Evolutionary conservation across 768 basidiomycete genomes (phyloP).

Genomic region (Trametes gibbosa): DNA sequence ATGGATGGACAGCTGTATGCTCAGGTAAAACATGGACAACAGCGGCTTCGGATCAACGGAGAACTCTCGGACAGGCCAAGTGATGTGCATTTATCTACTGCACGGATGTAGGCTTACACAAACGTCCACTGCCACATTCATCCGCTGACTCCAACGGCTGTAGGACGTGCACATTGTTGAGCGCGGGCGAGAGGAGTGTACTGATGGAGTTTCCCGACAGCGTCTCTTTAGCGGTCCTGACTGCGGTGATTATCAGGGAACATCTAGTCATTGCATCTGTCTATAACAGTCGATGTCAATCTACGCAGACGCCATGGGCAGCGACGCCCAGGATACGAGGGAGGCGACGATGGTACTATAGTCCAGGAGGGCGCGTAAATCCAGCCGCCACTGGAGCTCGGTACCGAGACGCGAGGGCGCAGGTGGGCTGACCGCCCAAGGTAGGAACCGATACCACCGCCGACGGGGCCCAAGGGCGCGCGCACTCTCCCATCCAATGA

Average conservation of each 20-base stretch:
- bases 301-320: neutral
- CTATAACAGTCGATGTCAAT: neutral
- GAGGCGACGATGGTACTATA: neutral
- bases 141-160: neutral
- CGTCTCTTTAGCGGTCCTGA: neutral
- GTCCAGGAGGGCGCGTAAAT: neutral
- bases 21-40: neutral
- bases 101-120: neutral
- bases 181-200: neutral
- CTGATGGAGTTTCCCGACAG: neutral
- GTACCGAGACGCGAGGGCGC: conserved; percentile 12
- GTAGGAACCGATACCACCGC: conserved; percentile 1
- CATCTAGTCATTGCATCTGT: neutral
- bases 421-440: conserved; percentile 4
- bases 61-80: neutral
- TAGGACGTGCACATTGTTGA: neutral
- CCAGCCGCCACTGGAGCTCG: neutral
- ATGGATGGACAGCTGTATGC: neutral
- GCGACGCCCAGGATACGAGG: neutral
- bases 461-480: conserved; percentile 1
- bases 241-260: neutral
- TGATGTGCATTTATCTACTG: neutral
- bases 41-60: neutral
- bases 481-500: conserved; percentile 12
- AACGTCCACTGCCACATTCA: neutral